Evolutionary conservation across 2,329 filamentous ascomycete species (phyloP).

Genomic region (Calonectria pauciramosa): DNA sequence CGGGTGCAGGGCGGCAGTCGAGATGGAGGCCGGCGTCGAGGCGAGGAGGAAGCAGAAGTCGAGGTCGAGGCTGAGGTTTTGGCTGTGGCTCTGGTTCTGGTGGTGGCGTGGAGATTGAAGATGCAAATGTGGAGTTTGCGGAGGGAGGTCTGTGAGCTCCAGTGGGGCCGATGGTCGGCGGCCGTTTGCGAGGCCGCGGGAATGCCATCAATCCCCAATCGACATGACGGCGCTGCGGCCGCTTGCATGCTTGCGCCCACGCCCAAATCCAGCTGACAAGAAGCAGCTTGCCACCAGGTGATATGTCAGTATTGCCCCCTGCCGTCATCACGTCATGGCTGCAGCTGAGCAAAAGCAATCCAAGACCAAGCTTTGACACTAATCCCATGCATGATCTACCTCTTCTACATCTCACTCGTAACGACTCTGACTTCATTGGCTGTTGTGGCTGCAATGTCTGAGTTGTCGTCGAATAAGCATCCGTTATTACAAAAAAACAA

Average conservation of each 20-base stretch:
- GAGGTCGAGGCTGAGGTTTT: background rate
- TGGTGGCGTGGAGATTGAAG: background rate
- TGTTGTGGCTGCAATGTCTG: background rate
- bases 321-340: background rate
- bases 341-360: slow-evolving; percentile 7
- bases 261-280: background rate
- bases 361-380: background rate
- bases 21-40: background rate
- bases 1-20: background rate
- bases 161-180: slow-evolving; percentile 10
- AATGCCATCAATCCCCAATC: background rate
- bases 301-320: background rate
- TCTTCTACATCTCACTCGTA: background rate
- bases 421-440: background rate
- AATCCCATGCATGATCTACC: background rate
- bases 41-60: background rate
- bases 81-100: background rate
- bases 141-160: slow-evolving; percentile 9
- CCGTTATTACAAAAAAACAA: background rate
- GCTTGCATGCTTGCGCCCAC: background rate
- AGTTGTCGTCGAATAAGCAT: background rate
- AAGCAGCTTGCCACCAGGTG: too few relatives aligned
- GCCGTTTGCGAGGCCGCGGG: background rate
- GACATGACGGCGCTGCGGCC: background rate
- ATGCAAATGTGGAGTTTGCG: slow-evolving; percentile 1